Evolutionary conservation across 768 basidiomycete genomes (phyloP).

Genomic region (Kwoniella sp.): DNA sequence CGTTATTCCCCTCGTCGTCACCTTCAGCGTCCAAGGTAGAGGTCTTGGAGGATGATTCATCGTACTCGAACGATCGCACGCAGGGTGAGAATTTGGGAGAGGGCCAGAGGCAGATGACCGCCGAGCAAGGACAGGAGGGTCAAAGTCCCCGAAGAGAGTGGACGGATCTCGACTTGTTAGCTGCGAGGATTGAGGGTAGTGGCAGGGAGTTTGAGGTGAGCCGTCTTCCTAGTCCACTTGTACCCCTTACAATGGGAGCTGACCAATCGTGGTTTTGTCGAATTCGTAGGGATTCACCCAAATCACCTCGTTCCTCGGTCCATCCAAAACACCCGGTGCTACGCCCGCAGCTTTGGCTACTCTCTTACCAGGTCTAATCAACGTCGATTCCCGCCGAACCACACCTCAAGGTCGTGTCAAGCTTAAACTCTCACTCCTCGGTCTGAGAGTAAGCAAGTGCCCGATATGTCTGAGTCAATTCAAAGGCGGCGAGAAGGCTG

Average conservation of each 20-base stretch:
- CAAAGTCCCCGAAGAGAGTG: slow-evolving; percentile 46
- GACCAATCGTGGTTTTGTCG: neutral
- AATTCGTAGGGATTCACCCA: slow-evolving; percentile 61
- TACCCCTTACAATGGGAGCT: neutral
- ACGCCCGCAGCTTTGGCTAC: slow-evolving; percentile 38
- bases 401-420: slow-evolving; percentile 70
- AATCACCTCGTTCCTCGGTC: slow-evolving; percentile 67
- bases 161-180: slow-evolving; percentile 68
- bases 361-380: slow-evolving; percentile 57
- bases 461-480: slow-evolving; percentile 74
- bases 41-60: too few relatives aligned
- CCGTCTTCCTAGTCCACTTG: slow-evolving; percentile 29
- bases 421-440: slow-evolving; percentile 68
- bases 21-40: neutral
- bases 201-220: slow-evolving; percentile 70
- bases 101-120: too few relatives aligned
- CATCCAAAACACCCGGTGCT: slow-evolving; percentile 56
- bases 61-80: too few relatives aligned
- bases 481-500: slow-evolving; percentile 63
- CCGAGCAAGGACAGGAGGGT: neutral
- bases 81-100: too few relatives aligned
- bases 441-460: slow-evolving; percentile 68
- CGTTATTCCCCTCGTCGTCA: neutral
- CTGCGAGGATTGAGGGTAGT: slow-evolving; percentile 63
- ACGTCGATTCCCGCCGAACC: slow-evolving; percentile 64